Percentiles rank a stretch among this genome's conserved stretches.
These are phyloP conservation scores for Leishmania braziliensis DNA, from an alignment of 208 protist species.

Conservation along the genomic window DNA sequence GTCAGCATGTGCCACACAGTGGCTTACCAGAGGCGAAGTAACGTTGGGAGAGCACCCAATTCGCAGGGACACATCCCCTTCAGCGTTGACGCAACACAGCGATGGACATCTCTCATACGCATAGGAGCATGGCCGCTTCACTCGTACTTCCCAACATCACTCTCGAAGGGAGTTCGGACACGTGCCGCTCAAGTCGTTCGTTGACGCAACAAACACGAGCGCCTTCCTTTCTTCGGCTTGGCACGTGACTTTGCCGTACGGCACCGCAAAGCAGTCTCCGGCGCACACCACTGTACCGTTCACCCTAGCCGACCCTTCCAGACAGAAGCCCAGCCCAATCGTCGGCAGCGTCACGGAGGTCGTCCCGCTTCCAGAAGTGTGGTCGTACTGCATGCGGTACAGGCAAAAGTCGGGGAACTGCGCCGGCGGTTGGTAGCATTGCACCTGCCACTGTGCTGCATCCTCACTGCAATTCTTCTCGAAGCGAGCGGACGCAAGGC, in stretches of 20 bases:
- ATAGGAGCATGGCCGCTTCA: background rate
- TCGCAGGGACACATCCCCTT: background rate
- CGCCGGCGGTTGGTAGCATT: conserved; percentile 80
- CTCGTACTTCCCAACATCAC: background rate
- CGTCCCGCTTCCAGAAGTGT: conserved; percentile 35
- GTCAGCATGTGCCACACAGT: background rate
- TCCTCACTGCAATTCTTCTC: conserved; percentile 36
- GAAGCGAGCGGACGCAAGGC: conserved; percentile 59
- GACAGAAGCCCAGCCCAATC: conserved; percentile 86
- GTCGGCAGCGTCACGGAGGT: conserved; percentile 66
- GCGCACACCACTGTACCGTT: conserved; percentile 64
- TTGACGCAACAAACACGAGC: conserved; percentile 86
- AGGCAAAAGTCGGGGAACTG: conserved; percentile 88
- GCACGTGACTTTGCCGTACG: conserved; percentile 64
- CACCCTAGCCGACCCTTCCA: conserved; percentile 66
- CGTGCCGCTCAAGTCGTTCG: conserved; percentile 41
- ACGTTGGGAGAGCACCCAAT: background rate
- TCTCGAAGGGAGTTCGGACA: conserved; percentile 8
- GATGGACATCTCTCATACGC: background rate
- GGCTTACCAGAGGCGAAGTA: background rate
- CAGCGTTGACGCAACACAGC: background rate
- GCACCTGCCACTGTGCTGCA: conserved; percentile 65
- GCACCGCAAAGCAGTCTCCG: conserved; percentile 83
- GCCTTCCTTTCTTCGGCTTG: conserved; percentile 52
- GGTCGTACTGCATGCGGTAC: conserved; percentile 70